Conservation (phyloP, 352 stramenopile species). For the Phytophthora palmivora region DNA sequence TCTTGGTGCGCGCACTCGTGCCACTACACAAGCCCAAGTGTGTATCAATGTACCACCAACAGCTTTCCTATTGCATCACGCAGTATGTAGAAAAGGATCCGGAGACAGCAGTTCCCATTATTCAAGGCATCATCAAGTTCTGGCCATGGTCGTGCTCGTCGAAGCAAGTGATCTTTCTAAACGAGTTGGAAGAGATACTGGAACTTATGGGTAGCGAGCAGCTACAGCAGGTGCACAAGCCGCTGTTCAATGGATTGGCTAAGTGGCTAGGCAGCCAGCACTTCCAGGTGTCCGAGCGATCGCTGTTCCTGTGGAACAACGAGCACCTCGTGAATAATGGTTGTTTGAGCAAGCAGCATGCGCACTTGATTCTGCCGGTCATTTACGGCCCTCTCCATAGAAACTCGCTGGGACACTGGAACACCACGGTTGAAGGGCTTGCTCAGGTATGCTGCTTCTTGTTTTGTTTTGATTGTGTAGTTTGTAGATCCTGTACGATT, state of each 20-base stretch:
- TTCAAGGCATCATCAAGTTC: slow-evolving; percentile 95
- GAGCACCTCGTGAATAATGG: slow-evolving; percentile 97
- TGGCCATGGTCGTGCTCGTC: slow-evolving; percentile 95
- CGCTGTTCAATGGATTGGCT: slow-evolving; percentile 80
- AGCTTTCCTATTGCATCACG: slow-evolving; percentile 99
- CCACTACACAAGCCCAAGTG: slow-evolving; percentile 98
- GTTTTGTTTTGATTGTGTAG: slow-evolving; percentile 7
- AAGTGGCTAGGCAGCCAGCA: slow-evolving; percentile 95
- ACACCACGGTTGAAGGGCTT: slow-evolving; percentile 97
- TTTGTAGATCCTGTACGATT: neutral
- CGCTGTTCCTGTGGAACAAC: slow-evolving; percentile 99
- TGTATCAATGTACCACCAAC: slow-evolving; percentile 98
- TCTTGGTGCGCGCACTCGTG: slow-evolving; percentile 95
- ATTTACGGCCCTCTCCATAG: slow-evolving; percentile 93
- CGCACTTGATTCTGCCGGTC: slow-evolving; percentile 93
- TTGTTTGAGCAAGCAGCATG: slow-evolving; percentile 94
- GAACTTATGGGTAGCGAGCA: slow-evolving; percentile 94
- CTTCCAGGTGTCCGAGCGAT: slow-evolving; percentile 97
- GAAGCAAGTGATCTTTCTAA: slow-evolving; percentile 98
- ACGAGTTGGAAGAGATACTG: slow-evolving; percentile 99
- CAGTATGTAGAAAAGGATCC: slow-evolving; percentile 99
- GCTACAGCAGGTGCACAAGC: slow-evolving; percentile 78
- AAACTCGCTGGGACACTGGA: slow-evolving; percentile 95
- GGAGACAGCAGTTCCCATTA: slow-evolving; percentile 95
- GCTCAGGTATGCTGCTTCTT: slow-evolving; percentile 56